Base-by-base conservation (phyloP, 2,329 filamentous ascomycete genomes). In the Helminthosporium solani region DNA sequence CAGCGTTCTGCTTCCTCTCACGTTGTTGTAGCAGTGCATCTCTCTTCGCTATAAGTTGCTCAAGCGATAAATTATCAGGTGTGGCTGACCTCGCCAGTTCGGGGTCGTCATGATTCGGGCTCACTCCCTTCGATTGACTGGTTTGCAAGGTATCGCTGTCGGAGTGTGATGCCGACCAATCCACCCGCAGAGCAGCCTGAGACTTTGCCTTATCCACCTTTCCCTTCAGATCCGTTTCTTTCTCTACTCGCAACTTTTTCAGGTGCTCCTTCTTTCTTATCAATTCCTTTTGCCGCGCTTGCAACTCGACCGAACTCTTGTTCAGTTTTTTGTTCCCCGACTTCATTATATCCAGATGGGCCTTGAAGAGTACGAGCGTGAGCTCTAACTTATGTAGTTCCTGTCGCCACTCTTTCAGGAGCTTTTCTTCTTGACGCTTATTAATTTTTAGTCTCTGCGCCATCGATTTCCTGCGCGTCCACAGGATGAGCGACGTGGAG, bases 401-500 rank as follows among this genome's bases (percentile, higher is more conserved):
- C 9, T 14, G 14, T n/a, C 14, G 8, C 41, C 44, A 40, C 16
- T 37, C 8, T 2, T 25, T 8, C 27, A 41, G 25, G n/a, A 43
- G 3, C 34, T 33, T 7, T 25, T 15, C 30, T 34, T 30, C 20
- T 14, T 40, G 35, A 16, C 8, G 6, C 18, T 23, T 25, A 23
- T 41, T 18, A 19, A 44, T 18, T 14, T 6, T 7, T 9, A 25
- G 8, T 8, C n/a, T 39, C 15, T 14, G 33, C 2, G 39, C 44
- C 12, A 42, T 21, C 43, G 46, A 42, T 28, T 44, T 46, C 19
- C 44, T 46, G n/a, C 36, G 23, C 7, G 42, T 15, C 49, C 49
- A 52, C 31, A 39, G 20, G 2, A 21, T 18, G 8, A 42, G 30
- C 14, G 41, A 42, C 4, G 42, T 48, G n/a, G 3, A 2, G 3